These are phyloP conservation scores for Penicillium corylophilum DNA, from an alignment of 2,329 filamentous ascomycete species.

Conservation along the genomic window DNA sequence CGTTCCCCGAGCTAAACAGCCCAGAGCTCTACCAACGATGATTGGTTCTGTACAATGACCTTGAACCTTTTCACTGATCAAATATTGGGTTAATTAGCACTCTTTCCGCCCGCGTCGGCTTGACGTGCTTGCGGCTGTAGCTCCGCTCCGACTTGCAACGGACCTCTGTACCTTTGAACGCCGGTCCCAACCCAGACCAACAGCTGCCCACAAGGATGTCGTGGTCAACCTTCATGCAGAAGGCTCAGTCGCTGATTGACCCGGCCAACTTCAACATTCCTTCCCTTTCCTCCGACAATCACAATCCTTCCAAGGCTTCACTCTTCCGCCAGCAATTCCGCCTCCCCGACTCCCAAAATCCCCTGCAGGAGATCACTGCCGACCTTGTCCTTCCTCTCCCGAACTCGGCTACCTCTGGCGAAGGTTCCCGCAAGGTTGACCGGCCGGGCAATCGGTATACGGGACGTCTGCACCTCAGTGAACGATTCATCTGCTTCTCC, in stretches of 20 bases:
- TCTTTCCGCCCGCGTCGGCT: conserved; percentile 20
- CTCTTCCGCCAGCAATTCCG: conserved; percentile 97
- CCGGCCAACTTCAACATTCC: conserved; percentile 75
- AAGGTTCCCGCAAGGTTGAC: conserved; percentile 56
- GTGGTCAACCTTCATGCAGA: conserved; percentile 82
- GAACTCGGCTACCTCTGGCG: conserved; percentile 62
- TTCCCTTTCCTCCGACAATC: conserved; percentile 70
- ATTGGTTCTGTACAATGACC: conserved; percentile 31
- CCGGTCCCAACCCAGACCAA: conserved; percentile 1
- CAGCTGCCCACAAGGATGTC: conserved; percentile 54
- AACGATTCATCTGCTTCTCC: conserved; percentile 94
- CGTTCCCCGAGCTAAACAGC: conserved; percentile 18
- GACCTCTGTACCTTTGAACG: conserved; percentile 7
- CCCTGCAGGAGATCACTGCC: conserved; percentile 92
- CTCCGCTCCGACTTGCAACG: conserved; percentile 23
- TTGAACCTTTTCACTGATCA: conserved; percentile 14
- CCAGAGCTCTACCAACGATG: conserved; percentile 21
- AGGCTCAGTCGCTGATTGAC: conserved; percentile 93
- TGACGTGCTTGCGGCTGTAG: conserved; percentile 22
- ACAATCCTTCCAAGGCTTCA: conserved; percentile 82
- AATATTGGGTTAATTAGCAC: conserved; percentile 24
- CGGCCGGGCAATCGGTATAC: conserved; percentile 78
- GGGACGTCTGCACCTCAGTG: conserved; percentile 89
- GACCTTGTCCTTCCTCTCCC: conserved; percentile 83
- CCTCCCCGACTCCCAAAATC: conserved; percentile 86